Conservation (phyloP, 129 eudicot genomes). For the Pittosporum tobira region DNA sequence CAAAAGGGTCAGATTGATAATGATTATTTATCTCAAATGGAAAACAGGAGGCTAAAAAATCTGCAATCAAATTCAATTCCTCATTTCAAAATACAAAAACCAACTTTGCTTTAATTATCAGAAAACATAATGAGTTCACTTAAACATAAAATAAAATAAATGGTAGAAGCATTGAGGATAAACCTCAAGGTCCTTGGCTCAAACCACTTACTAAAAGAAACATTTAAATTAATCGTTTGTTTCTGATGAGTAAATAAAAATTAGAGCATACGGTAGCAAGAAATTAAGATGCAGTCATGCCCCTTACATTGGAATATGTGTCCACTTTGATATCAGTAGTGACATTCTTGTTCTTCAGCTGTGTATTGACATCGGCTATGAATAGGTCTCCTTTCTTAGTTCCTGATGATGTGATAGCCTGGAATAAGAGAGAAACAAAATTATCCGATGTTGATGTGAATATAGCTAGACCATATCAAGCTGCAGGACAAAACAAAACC, state of each 20-base stretch:
- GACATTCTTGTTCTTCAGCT: constrained; percentile 45
- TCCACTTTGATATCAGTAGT: constrained; percentile 62
- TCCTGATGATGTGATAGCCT: constrained; percentile 52
- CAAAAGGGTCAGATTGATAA: not conserved
- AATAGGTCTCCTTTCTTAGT: constrained; percentile 53
- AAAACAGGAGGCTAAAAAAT: not conserved
- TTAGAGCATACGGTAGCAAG: too few species aligned
- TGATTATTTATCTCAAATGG: too few species aligned
- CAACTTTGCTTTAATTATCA: not conserved
- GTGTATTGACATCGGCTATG: constrained; percentile 48
- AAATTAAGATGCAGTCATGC: too few species aligned
- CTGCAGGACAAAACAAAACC: not conserved
- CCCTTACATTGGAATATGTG: constrained; percentile 47
- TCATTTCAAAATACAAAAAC: not conserved
- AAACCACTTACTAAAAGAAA: too few species aligned
- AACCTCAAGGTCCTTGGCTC: too few species aligned
- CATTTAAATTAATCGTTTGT: too few species aligned
- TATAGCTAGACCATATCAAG: not conserved
- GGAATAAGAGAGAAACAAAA: constrained; percentile 1
- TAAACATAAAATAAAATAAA: too few species aligned
- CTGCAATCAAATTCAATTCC: not conserved
- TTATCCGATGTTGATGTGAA: not conserved
- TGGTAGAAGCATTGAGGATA: too few species aligned
- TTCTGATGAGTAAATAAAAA: too few species aligned
- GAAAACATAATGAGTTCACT: too few species aligned